phyloP scores from a whole-genome alignment of 345 rosid genomes.

The rapeseed (Brassica napus) region DNA sequence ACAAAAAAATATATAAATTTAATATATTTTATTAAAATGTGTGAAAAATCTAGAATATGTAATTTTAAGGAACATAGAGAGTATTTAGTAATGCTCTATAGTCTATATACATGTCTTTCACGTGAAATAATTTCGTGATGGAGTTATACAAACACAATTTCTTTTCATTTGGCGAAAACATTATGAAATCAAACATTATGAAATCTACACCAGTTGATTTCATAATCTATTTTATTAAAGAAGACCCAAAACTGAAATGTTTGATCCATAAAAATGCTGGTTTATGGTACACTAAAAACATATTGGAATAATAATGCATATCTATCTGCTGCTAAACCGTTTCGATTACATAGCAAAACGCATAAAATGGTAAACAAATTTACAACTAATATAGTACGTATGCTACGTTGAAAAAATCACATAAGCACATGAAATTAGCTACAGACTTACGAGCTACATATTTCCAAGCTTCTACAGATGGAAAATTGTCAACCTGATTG shows the following conservation, averaged over 20 bases:
- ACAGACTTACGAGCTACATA: not conserved
- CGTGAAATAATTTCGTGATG: constrained; percentile 5
- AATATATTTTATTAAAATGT: too few species aligned
- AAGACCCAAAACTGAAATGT: not conserved
- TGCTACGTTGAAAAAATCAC: not conserved
- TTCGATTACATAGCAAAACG: not conserved
- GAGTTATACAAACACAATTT: not conserved
- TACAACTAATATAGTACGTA: not conserved
- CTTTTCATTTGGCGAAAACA: not conserved
- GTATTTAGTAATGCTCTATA: not conserved
- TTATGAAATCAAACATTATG: not conserved
- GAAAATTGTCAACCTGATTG: constrained; percentile 14
- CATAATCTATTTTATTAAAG: not conserved
- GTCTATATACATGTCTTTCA: not conserved
- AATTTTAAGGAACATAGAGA: too few species aligned
- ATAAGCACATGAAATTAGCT: not conserved
- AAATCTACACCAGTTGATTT: not conserved
- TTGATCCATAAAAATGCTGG: not conserved
- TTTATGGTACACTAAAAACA: not conserved
- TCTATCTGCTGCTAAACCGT: not conserved
- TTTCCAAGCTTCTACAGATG: not conserved
- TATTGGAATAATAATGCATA: not conserved
- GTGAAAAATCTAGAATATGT: too few species aligned
- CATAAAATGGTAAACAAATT: not conserved
- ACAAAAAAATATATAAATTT: too few species aligned